phyloP scores from a whole-genome alignment of 2,329 filamentous ascomycete genomes.

The Monosporascus sp. region DNA sequence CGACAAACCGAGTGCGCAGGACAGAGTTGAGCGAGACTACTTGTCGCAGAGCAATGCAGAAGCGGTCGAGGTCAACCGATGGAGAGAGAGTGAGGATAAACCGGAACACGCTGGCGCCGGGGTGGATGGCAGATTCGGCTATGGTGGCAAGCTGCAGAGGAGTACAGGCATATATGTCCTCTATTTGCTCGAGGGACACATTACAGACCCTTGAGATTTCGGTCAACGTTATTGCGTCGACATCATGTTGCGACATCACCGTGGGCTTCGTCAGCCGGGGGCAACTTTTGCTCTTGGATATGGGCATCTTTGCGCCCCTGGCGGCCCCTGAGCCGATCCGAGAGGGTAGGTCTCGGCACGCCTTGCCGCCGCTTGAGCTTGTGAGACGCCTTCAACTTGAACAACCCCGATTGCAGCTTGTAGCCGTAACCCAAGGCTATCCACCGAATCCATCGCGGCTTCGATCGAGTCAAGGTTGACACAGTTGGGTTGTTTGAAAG shows the following conservation, averaged over 20 bases:
- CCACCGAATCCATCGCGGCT: too few species aligned
- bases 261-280: too few species aligned
- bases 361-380: too few species aligned
- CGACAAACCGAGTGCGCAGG: constrained; percentile 10
- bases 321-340: too few species aligned
- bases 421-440: too few species aligned
- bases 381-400: too few species aligned
- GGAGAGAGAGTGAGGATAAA: constrained; percentile 2
- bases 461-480: too few species aligned
- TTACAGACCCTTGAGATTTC: constrained; percentile 6
- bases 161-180: constrained; percentile 11
- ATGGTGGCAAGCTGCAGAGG: constrained; percentile 8
- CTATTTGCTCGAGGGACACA: constrained; percentile 2
- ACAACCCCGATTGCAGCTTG: too few species aligned
- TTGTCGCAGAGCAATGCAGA: constrained; percentile 4
- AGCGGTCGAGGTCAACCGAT: constrained; percentile 5
- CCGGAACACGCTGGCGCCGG: not conserved
- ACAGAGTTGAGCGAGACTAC: constrained; percentile 8
- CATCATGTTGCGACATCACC: constrained; percentile 1
- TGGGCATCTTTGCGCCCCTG: too few species aligned
- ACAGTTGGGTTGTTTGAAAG: too few species aligned
- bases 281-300: too few species aligned
- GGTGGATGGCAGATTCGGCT: not conserved
- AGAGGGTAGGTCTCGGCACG: too few species aligned
- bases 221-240: constrained; percentile 1